A percentile compares a stretch with the other conserved stretches of the same genome.
These are phyloP conservation scores for Epichloe typhina DNA, from an alignment of 2,329 filamentous ascomycete genomes.

Conservation along the genomic window DNA sequence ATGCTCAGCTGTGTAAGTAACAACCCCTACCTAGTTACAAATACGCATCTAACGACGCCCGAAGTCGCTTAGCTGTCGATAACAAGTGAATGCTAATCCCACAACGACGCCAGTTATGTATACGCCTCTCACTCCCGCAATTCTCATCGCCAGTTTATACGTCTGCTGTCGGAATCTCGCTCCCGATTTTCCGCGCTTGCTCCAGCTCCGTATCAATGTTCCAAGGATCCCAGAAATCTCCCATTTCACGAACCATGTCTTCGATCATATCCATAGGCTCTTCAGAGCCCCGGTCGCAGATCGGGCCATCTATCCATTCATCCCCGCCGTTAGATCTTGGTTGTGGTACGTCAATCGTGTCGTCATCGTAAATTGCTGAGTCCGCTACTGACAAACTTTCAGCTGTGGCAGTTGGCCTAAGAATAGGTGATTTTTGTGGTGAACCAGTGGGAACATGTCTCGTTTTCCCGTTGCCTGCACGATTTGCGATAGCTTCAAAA, in stretches of 20 bases:
- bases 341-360: not conserved
- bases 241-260: constrained; percentile 24
- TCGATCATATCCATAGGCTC: constrained; percentile 24
- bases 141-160: not conserved
- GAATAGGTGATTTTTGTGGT: constrained; percentile 18
- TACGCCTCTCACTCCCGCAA: not conserved
- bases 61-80: too few relatives aligned
- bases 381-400: constrained; percentile 14
- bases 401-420: constrained; percentile 14
- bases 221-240: constrained; percentile 21
- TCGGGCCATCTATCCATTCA: not conserved
- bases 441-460: constrained; percentile 28
- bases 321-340: not conserved
- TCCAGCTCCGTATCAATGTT: constrained; percentile 24
- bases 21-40: too few relatives aligned
- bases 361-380: not conserved
- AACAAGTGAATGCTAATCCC: not conserved
- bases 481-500: constrained; percentile 31
- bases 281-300: constrained; percentile 11
- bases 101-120: not conserved
- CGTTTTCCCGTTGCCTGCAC: constrained; percentile 17
- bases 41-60: too few relatives aligned
- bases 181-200: constrained; percentile 12
- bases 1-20: too few relatives aligned
- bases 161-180: not conserved